Evolutionary conservation across 2,329 filamentous ascomycete species (phyloP), one percentile per base, ranked within the genome.

Genomic region (Hirsutella rhossiliensis): DNA sequence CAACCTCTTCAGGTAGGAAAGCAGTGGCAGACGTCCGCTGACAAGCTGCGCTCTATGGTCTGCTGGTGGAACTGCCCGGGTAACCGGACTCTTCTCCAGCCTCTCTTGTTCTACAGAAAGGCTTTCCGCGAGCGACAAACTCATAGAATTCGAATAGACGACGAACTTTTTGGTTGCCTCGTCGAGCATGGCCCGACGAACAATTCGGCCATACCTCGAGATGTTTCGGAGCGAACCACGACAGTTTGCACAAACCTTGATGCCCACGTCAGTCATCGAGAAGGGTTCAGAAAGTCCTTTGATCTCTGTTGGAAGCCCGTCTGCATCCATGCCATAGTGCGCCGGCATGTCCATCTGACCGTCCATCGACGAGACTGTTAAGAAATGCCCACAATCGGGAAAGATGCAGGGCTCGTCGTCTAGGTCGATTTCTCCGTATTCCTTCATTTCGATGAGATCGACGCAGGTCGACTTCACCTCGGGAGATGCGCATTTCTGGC

Each of bases 91-190:
- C 5, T 40, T 27, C 31, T 41, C 39, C 27, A 54, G 39, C 2
- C 20, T 38, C 18, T 48, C 45, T n/a, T 52, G 45, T 36, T 44
- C 45, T 9, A 34, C 18, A 3, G 52, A 18, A 12, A 53, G 41
- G 15, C 17, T 23, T 8, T 46, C 32, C 8, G 46, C 44, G 9
- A 55, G 44, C 3, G 34, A 36, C 3, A 36, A 18, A 38, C 52
- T 44, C 27, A 46, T 13, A 2, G 20, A 31, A n/a, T 72, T 71
- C 0, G 73, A 66, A 62, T 68, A 75, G 4, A 69, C 52, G n/a
- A 80, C 70, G 54, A 84, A 80, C 48, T 76, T 80, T 59, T 81
- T 82, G 0, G 76, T 77, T 0, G 73, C 66, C 54, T 82, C 74
- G 43, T 84, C 78, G 1, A 85, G 64, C 7, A 78, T 61, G 1